Conservation (phyloP, 1,284 basidiomycete genomes). For the Melampsora larici-populina region DNA sequence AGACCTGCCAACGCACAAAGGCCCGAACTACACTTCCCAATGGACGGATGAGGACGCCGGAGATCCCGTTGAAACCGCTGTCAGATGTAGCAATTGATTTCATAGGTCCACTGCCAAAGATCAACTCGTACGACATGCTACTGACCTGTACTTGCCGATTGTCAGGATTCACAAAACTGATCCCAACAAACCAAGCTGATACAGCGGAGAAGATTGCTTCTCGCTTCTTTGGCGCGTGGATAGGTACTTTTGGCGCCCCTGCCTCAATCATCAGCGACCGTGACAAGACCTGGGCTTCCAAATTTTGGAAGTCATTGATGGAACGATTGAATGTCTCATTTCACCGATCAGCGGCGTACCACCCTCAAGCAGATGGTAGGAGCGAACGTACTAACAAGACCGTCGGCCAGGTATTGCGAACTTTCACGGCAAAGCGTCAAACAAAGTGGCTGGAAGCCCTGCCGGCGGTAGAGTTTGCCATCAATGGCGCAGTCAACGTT, state of each 20-base stretch:
- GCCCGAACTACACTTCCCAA: neutral
- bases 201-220: neutral
- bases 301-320: constrained; percentile 49
- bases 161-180: neutral
- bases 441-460: constrained; percentile 44
- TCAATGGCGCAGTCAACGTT: no score
- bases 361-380: constrained; percentile 49
- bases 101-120: neutral
- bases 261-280: constrained; percentile 47
- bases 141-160: constrained; percentile 19
- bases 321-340: constrained; percentile 45
- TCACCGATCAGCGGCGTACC: no score
- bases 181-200: no score
- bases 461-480: no score
- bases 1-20: neutral
- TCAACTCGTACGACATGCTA: constrained; percentile 5
- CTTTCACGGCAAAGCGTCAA: constrained; percentile 37
- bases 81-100: no score
- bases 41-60: constrained; percentile 9
- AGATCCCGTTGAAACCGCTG: neutral
- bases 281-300: constrained; percentile 48
- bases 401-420: constrained; percentile 48
- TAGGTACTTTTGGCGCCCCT: constrained; percentile 44
- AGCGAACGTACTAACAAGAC: constrained; percentile 55
- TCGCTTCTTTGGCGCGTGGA: constrained; percentile 2